A percentile compares a stretch with the other conserved stretches of the same genome.
Conservation (phyloP, 2,329 filamentous ascomycete genomes). For the Parasarocladium wereldwijsianum region DNA sequence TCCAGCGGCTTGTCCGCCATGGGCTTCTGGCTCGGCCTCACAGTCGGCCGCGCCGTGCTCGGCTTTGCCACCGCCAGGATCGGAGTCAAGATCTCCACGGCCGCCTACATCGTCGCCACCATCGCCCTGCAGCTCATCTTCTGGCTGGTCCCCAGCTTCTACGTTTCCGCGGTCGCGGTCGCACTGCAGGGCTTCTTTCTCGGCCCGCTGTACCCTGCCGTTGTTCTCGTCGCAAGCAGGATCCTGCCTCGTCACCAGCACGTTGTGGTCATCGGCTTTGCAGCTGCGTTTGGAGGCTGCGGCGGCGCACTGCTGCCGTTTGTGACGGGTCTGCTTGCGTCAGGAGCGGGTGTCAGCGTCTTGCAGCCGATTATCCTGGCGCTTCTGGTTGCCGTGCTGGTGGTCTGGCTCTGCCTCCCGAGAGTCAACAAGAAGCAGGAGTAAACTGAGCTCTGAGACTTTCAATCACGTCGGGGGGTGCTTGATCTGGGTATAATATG, state of each 20-base stretch:
- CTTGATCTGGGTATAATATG: too few species aligned
- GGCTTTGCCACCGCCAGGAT: constrained; percentile 53
- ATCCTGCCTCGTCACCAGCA: constrained; percentile 60
- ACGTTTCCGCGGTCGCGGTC: constrained; percentile 59
- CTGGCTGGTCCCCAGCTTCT: constrained; percentile 68
- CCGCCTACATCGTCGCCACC: constrained; percentile 48
- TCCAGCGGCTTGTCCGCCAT: constrained; percentile 61
- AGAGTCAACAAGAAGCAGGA: constrained; percentile 20
- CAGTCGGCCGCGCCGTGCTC: constrained; percentile 52
- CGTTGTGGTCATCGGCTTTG: constrained; percentile 69
- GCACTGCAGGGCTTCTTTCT: constrained; percentile 64
- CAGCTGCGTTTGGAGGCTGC: constrained; percentile 59
- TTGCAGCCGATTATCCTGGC: constrained; percentile 37
- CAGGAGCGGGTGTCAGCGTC: constrained; percentile 26
- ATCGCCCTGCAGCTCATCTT: constrained; percentile 58
- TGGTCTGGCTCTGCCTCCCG: constrained; percentile 26
- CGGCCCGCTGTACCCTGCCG: constrained; percentile 59
- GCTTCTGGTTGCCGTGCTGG: constrained; percentile 23
- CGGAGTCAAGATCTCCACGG: constrained; percentile 45
- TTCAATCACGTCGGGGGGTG: too few species aligned
- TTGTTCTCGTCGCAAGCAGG: constrained; percentile 58
- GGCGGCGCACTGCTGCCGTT: constrained; percentile 56
- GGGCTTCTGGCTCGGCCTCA: constrained; percentile 71
- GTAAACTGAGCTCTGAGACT: too few species aligned
- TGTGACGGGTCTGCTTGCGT: constrained; percentile 12